A percentile compares a stretch with the other conserved stretches of the same genome.
Conservation (phyloP, 1,284 basidiomycete genomes). For the Moesziomyces parantarcticus region DNA sequence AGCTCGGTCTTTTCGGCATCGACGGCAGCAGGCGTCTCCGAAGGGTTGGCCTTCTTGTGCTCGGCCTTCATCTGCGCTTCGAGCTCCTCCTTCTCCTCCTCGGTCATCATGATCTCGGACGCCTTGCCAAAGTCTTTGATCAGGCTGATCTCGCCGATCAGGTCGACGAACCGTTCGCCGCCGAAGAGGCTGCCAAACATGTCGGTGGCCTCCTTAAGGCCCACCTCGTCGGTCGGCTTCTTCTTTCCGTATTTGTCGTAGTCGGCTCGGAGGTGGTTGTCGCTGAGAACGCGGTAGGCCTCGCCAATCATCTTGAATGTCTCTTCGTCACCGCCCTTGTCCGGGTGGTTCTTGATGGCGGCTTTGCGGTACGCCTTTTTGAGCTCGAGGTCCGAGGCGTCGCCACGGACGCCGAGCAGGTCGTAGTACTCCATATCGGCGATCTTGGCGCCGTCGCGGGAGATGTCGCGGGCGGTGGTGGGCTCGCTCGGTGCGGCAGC, state of each 20-base stretch:
- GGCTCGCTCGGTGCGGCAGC: conserved; percentile 20
- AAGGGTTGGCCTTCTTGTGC: conserved; percentile 46
- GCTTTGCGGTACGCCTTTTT: conserved; percentile 97
- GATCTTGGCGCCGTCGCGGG: conserved; percentile 63
- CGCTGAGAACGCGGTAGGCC: conserved; percentile 66
- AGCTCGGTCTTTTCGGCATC: conserved; percentile 31
- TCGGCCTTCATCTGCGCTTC: conserved; percentile 76
- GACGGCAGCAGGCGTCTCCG: conserved; percentile 27
- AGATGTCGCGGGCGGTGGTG: conserved; percentile 55
- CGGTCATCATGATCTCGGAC: conserved; percentile 73
- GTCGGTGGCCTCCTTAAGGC: conserved; percentile 67
- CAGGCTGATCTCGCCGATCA: conserved; percentile 67
- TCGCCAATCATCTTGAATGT: conserved; percentile 73
- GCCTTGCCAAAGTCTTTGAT: conserved; percentile 68
- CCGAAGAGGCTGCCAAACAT: conserved; percentile 68
- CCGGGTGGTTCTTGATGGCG: conserved; percentile 83
- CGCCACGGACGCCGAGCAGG: conserved; percentile 66
- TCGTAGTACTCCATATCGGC: conserved; percentile 68
- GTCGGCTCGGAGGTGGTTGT: conserved; percentile 82
- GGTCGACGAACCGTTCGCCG: conserved; percentile 66
- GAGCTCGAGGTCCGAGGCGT: conserved; percentile 75
- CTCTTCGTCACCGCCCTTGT: conserved; percentile 67
- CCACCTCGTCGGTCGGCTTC: conserved; percentile 67
- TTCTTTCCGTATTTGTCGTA: conserved; percentile 96
- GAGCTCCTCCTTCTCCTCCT: conserved; percentile 89